Evolutionary conservation across 2,329 filamentous ascomycete species (phyloP), one percentile per base, ranked within the genome.

Genomic region (Trichoderma koningii): DNA sequence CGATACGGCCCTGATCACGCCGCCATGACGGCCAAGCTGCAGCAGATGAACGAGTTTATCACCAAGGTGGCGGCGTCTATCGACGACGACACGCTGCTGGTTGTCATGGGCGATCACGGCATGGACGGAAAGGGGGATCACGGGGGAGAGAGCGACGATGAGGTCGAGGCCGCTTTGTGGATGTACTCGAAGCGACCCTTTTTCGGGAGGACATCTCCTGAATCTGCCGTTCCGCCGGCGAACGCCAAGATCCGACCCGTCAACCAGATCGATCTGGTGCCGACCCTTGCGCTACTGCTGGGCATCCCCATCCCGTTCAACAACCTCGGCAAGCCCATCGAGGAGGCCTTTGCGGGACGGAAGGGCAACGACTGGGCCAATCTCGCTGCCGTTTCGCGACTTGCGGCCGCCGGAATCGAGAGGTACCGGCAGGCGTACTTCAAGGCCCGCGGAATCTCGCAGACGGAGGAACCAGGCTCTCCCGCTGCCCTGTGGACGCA

Each of bases 61-160:
- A 85, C 87, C 50, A 83, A 89, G 28, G 82, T 98, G 62, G 87
- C 91, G 3, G 81, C 85, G 0, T 80, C 81, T 3, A 80, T 99
- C 19, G 94, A 97, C 71, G 90, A 97, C 61, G 81, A 92, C 63
- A 99, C 95, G 0, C 81, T 99, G 23, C 81, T 99, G 42, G 87
- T 99, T 21, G 91, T 99, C 15, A 96, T 99, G 92, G 95, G 95
- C n/a, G 95, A 99, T 75, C 95, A 99, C 74, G 95, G 95, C 12
- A 99, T 99, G 95, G 95, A 99, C 76, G 82, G 86, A 67, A 98
- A 99, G 79, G 95, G 95, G 19, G 95, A 99, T 70, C 95, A 99
- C 73, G 95, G 95, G n/a, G 95, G 95, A 63, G 95, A 99, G 80
- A 97, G 94, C 38, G 92, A 97, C 70, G 93, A 98, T 69, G 95